Evolutionary conservation across 2,329 filamentous ascomycete species (phyloP), one percentile per base, ranked within the genome.

Genomic region (Pyricularia pennisetigena): DNA sequence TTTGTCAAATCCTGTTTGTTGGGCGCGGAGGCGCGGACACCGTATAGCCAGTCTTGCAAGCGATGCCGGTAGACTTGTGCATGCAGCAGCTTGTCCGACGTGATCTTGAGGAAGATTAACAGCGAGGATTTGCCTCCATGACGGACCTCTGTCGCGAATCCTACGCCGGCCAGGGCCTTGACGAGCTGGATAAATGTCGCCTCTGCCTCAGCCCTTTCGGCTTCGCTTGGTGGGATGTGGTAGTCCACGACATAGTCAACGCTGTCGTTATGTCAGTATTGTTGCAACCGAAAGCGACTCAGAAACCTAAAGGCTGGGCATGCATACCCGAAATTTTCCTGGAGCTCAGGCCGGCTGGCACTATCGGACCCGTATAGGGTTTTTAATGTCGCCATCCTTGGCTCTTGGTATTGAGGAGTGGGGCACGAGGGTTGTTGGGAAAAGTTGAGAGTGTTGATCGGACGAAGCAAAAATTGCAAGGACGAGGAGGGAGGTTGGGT

Each of bases 21-120:
- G 0, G 94, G 94, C 49, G 93, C 88, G 24, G 87, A 86, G 66
- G 91, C 85, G 71, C 93, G 89, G 68, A 97, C 90, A 67, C 94
- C 93, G 76, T 95, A 90, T 41, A 98, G 87, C 93, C 94, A 99
- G 79, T 98, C 95, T 76, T 93, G 91, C 23, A 97, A 89, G 71
- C 95, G 88, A 68, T 91, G 92, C 71, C 93, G 88, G 78, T 97
- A 96, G 66, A 97, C 86, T 74, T 97, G 92, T 71, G 89, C 88
- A 69, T 86, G 86, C 69, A 99, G 83, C 71, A 93, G 87, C 73
- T 88, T 83, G 70, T 90, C 84, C 26, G 92, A 93, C 49, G 90
- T 88, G 61, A 96, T 87, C 75, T 90, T 91, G 75, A 94, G 85
- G 76, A 97, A 97, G 72, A 98, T 80, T 65, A 98, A 83, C 57